These are phyloP conservation scores for Scalesia atractyloides DNA, from an alignment of 129 eudicot genomes.

Conservation along the genomic window DNA sequence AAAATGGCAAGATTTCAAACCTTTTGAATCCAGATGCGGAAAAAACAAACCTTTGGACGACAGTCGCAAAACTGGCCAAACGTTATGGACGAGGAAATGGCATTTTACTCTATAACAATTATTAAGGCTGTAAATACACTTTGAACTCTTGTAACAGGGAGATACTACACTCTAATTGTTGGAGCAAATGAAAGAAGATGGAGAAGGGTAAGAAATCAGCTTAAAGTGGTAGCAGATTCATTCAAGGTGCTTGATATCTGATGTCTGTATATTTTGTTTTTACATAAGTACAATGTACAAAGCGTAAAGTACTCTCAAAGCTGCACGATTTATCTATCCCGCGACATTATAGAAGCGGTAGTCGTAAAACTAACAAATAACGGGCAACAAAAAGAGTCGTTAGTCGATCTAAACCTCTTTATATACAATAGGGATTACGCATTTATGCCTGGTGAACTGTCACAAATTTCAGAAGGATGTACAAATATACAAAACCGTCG, in stretches of 20 bases:
- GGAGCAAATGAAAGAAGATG: constrained; percentile 90
- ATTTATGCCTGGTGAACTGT: background rate
- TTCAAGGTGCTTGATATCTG: constrained; percentile 79
- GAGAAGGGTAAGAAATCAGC: constrained; percentile 72
- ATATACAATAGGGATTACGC: background rate
- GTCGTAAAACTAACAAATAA: background rate
- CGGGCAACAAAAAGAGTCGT: background rate
- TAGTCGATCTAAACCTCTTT: constrained; percentile 28
- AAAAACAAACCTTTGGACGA: no score
- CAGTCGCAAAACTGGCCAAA: no score
- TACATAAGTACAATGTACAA: constrained; percentile 28
- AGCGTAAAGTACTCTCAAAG: constrained; percentile 24
- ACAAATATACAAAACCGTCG: constrained; percentile 47
- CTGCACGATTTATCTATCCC: constrained; percentile 5
- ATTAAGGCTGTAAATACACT: background rate
- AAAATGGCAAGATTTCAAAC: no score
- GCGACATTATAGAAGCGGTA: background rate
- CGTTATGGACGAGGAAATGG: no score
- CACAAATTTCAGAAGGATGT: constrained; percentile 31
- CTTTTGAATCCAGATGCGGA: no score
- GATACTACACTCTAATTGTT: constrained; percentile 86
- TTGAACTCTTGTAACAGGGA: constrained; percentile 50
- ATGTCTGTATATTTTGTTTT: constrained; percentile 35
- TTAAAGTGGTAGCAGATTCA: constrained; percentile 92
- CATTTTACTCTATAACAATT: background rate